Conservation (phyloP, 176 grass and related monocot species). For the bread wheat (Triticum aestivum) region IWGSC_CS_RefSeq_v2.1 NC_057808.1:354792049-354792548, state of each 20-base stretch:
- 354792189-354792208: not conserved
- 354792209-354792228: too few species aligned
- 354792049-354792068: not conserved
- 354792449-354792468: constrained; percentile 27
- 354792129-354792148: not conserved
- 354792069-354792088: too few species aligned
- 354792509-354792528: not conserved
- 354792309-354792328: not conserved
- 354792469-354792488: not conserved
- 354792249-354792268: too few species aligned
- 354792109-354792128: not conserved
- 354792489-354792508: not conserved
- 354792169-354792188: not conserved
- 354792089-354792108: not conserved
- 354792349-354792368: not conserved
- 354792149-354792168: not conserved
- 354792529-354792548: not conserved
- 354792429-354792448: constrained; percentile 31
- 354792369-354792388: not conserved
- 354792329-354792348: not conserved
- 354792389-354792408: not conserved
- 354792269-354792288: not conserved
- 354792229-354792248: too few species aligned
- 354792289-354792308: not conserved
- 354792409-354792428: not conserved